Conservation (phyloP, 257 asterid genomes). For the Echites panduratus region DNA sequence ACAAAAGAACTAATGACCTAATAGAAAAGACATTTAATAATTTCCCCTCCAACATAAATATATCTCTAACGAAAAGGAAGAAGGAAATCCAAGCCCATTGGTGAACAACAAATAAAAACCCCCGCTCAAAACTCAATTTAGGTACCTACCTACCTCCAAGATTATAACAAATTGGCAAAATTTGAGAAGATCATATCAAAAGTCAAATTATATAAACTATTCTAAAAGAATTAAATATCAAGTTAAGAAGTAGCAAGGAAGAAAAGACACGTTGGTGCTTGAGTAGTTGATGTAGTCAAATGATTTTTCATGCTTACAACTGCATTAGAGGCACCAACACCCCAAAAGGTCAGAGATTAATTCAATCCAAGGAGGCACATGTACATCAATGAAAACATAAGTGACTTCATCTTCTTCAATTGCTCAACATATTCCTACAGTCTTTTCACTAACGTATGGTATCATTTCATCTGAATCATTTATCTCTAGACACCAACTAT, state of each 20-base stretch:
- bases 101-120: not conserved
- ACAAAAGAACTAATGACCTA: not conserved
- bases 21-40: not conserved
- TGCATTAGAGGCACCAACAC: constrained; percentile 60
- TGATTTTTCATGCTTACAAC: constrained; percentile 66
- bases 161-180: not conserved
- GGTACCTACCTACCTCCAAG: not conserved
- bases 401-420: no score
- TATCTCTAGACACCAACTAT: not conserved
- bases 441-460: not conserved
- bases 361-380: no score
- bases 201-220: not conserved
- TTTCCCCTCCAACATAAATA: not conserved
- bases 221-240: not conserved
- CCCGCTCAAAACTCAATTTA: not conserved
- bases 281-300: constrained; percentile 58
- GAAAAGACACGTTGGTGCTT: constrained; percentile 59
- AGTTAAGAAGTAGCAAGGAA: not conserved
- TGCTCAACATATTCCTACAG: no score
- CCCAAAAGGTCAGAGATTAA: no score
- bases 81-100: not conserved
- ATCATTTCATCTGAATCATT: not conserved
- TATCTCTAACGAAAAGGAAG: not conserved
- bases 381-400: no score
- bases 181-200: not conserved